Base-by-base conservation (phyloP, 116 monocot species). In the Trichopus zeylanicus region DNA sequence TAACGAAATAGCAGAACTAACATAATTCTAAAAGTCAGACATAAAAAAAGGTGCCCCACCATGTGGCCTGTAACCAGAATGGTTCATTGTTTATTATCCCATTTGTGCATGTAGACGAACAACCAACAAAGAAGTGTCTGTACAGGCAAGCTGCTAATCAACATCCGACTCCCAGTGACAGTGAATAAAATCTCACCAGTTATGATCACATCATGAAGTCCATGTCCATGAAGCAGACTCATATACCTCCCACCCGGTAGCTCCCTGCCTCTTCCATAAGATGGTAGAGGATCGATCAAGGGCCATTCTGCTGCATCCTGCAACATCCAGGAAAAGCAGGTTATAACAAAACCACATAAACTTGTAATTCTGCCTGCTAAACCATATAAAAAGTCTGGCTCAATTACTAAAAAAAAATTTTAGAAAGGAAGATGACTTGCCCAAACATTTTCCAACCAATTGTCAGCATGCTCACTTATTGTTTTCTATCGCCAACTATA, bases 201-300 rank as follows among this genome's bases (percentile, higher is more conserved):
- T 24, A 86, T 86, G 19, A 81, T 86, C 10, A 86, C 85, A 71
- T 86, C 85, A 48, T 64, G 70, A 19, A 86, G 24, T 30, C 70
- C 57, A 35, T 71, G 48, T 28, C 81, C 85, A 38, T 80, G 76
- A 68, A 86, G 77, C 29, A 86, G 58, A 42, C 77, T 74, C 64
- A 61, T 47, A 63, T 86, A 80, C 49, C 85, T 72, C 22, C 68
- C 77, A 23, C 80, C 85, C 13, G 80, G 85, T 19, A 73, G 70
- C 64, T 81, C 85, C 23, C 85, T 65, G 10, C 85, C 81, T 64
- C 85, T 77, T 34, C 85, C 80, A 68, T 86, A 86, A 29, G 81
- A 86, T 53, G 85, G 85, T 56, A 85, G 54, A 6, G 85, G 80
- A 55, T 69, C 61, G 35, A 84, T 70, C 63, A 84, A 56, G 15